Conservation (phyloP, 2,329 filamentous ascomycete species). For the Phialophora verrucosa region DNA sequence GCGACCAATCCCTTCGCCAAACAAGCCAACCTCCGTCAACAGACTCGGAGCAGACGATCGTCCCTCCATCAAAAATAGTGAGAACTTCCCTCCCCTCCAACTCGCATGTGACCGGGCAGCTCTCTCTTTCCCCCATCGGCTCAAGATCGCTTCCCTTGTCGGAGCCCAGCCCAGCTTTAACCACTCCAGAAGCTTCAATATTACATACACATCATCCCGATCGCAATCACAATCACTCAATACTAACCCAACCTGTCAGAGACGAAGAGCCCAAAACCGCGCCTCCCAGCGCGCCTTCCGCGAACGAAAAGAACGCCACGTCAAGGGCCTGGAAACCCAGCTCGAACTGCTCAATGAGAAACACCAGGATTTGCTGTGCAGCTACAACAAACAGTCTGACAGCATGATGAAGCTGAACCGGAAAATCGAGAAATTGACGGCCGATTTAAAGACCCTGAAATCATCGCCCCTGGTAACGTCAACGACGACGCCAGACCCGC, state of each 20-base stretch:
- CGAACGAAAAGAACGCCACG: constrained; percentile 88
- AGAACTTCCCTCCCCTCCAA: not conserved
- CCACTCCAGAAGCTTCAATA: not conserved
- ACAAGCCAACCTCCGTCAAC: not conserved
- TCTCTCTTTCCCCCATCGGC: not conserved
- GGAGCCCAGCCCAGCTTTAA: not conserved
- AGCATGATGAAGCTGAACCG: constrained; percentile 24
- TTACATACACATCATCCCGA: not conserved
- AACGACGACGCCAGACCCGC: not conserved
- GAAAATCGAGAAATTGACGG: constrained; percentile 22
- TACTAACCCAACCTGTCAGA: constrained; percentile 57
- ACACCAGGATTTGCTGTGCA: constrained; percentile 41
- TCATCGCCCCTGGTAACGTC: not conserved
- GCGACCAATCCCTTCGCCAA: not conserved
- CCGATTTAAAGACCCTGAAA: constrained; percentile 20
- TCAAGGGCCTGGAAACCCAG: constrained; percentile 81
- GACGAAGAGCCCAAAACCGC: constrained; percentile 92
- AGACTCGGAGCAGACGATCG: constrained; percentile 10
- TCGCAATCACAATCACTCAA: not conserved
- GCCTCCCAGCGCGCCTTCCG: constrained; percentile 90
- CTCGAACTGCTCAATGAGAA: constrained; percentile 63
- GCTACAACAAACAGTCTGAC: constrained; percentile 39
- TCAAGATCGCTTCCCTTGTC: not conserved
- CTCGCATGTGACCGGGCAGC: not conserved
- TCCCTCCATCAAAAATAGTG: constrained; percentile 23